Conservation (phyloP, 192 early-diverging fungal species). For the Haplosporangium gracile region DNA sequence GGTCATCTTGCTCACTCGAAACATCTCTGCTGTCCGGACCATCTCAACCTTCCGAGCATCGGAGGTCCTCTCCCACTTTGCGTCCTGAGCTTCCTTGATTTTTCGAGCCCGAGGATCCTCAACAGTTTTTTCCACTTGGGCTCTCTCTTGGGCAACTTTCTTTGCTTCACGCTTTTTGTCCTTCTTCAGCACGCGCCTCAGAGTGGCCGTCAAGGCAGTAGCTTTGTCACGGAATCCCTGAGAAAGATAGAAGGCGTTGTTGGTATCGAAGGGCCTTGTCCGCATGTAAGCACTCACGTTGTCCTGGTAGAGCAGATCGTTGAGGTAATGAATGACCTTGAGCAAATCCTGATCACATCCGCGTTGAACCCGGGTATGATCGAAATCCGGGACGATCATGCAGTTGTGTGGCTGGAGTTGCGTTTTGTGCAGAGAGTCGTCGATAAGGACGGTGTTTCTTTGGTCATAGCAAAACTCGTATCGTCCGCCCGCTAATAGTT, state of each 20-base stretch:
- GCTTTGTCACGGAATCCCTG: neutral
- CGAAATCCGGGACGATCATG: constrained; percentile 56
- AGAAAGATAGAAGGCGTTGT: neutral
- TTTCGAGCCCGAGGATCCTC: neutral
- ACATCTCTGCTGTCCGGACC: neutral
- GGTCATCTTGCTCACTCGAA: neutral
- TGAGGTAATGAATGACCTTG: constrained; percentile 58
- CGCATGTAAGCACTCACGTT: constrained; percentile 65
- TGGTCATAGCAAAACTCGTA: constrained; percentile 45
- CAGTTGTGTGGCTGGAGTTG: constrained; percentile 66
- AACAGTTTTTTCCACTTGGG: neutral
- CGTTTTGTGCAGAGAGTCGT: constrained; percentile 64
- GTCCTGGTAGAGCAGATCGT: constrained; percentile 28
- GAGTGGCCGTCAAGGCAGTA: neutral
- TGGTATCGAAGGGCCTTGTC: constrained; percentile 47
- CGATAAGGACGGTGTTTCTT: constrained; percentile 66
- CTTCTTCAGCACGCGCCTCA: neutral
- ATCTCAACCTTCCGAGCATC: neutral
- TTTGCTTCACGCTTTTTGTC: neutral
- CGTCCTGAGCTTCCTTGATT: neutral
- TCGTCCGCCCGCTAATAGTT: neutral
- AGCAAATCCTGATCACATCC: constrained; percentile 58
- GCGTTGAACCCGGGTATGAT: neutral
- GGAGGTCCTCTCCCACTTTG: neutral
- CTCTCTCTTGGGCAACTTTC: neutral